A percentile compares a stretch with the other conserved stretches of the same genome.
Evolutionary conservation across 257 asterid species (phyloP).

Genomic region (Plectranthus barbatus): DNA sequence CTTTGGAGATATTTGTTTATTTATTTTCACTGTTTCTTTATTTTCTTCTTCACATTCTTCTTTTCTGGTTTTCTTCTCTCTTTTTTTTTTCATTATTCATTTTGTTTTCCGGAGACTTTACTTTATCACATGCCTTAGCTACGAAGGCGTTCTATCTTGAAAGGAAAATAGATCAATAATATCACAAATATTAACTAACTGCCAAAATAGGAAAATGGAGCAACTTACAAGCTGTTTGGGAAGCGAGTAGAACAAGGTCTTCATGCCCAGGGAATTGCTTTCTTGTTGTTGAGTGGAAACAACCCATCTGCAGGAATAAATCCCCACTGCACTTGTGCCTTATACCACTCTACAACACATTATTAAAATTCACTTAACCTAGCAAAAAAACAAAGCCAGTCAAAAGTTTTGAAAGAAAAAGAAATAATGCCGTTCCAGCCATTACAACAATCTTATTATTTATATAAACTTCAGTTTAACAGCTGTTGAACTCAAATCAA

Average conservation of each 20-base stretch:
- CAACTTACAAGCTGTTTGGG: conserved; percentile 88
- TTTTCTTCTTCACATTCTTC: too few species aligned
- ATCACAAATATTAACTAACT: too few species aligned
- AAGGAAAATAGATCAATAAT: not conserved
- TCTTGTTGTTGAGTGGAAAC: conserved; percentile 69
- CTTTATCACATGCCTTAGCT: too few species aligned
- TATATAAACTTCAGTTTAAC: not conserved
- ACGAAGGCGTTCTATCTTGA: not conserved
- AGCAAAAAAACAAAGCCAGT: conserved; percentile 28
- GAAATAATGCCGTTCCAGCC: conserved; percentile 14
- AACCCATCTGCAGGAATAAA: conserved; percentile 76
- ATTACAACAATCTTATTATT: conserved; percentile 9
- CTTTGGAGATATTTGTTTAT: too few species aligned
- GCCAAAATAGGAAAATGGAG: not conserved
- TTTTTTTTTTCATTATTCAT: too few species aligned
- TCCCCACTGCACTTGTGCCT: conserved; percentile 35
- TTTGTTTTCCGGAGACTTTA: too few species aligned
- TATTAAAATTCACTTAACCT: conserved; percentile 67
- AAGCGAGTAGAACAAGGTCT: conserved; percentile 76
- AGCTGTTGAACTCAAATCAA: not conserved
- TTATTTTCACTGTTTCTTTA: too few species aligned
- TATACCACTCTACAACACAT: conserved; percentile 55
- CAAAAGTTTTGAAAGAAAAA: not conserved
- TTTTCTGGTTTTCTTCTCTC: too few species aligned
- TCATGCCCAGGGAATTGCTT: conserved; percentile 81